These are phyloP conservation scores for Lentinula sp. DNA, from an alignment of 768 basidiomycete species.

Conservation along the genomic window DNA sequence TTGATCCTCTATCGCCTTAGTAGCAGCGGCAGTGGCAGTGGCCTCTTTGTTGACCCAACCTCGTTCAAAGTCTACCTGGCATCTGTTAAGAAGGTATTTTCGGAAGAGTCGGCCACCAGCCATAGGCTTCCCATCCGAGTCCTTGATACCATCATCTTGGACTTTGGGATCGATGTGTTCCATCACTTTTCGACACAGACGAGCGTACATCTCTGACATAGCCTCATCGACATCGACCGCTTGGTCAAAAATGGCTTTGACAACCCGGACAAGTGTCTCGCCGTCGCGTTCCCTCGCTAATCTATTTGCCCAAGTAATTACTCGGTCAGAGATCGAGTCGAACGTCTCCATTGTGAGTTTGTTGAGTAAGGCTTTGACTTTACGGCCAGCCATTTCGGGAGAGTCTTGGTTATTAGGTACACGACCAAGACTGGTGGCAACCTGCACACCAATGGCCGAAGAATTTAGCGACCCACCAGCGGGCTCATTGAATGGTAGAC, in stretches of 20 bases:
- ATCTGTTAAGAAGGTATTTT: constrained; percentile 93
- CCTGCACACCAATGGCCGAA: no score
- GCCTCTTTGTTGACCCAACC: constrained; percentile 90
- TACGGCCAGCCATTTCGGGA: constrained; percentile 85
- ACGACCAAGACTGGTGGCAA: no score
- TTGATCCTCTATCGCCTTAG: constrained; percentile 81
- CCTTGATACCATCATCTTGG: constrained; percentile 82
- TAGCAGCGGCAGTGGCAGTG: constrained; percentile 78
- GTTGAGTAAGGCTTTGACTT: constrained; percentile 89
- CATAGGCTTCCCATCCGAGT: constrained; percentile 79
- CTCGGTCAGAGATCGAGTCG: constrained; percentile 92
- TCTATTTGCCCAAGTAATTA: constrained; percentile 93
- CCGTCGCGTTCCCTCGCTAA: constrained; percentile 90
- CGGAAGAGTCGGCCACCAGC: constrained; percentile 92
- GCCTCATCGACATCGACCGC: constrained; percentile 81
- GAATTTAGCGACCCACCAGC: no score
- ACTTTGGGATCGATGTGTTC: constrained; percentile 85
- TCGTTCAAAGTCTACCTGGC: constrained; percentile 96
- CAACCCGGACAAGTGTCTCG: constrained; percentile 91
- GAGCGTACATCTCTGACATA: constrained; percentile 96
- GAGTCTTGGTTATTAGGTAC: constrained; percentile 47
- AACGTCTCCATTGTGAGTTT: constrained; percentile 97
- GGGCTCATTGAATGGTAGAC: no score
- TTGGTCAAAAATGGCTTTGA: constrained; percentile 94
- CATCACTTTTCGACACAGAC: constrained; percentile 93